These are phyloP conservation scores for Fusarium sterilihyphosum DNA, from an alignment of 2,329 filamentous ascomycete genomes.

Conservation along the genomic window DNA sequence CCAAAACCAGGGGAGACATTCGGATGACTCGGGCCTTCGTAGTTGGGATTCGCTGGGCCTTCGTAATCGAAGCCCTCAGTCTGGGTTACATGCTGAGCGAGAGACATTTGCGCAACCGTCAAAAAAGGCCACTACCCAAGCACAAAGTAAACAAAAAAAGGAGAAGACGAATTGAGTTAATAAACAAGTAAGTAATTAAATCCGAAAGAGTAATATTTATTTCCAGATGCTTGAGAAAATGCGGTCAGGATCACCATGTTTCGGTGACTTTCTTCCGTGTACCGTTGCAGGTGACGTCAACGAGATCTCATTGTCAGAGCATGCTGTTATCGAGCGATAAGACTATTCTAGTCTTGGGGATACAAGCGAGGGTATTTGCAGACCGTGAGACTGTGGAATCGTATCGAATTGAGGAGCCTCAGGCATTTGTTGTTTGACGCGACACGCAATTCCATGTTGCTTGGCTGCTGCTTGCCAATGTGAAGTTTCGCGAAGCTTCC, in stretches of 20 bases:
- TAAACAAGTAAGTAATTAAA: background rate
- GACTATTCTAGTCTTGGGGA: background rate
- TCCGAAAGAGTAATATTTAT: background rate
- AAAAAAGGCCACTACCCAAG: background rate
- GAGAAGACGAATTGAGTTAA: background rate
- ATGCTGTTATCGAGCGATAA: slow-evolving; percentile 4
- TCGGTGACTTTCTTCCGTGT: slow-evolving; percentile 9
- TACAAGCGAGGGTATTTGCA: slow-evolving; percentile 19
- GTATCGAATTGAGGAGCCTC: background rate
- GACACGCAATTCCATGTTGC: background rate
- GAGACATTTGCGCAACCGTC: slow-evolving; percentile 48
- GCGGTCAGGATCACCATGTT: slow-evolving; percentile 11
- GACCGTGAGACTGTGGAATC: background rate
- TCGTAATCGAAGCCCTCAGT: slow-evolving; percentile 54
- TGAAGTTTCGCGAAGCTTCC: slow-evolving; percentile 26
- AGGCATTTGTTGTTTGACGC: slow-evolving; percentile 8
- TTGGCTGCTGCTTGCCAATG: background rate
- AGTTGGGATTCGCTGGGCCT: slow-evolving; percentile 37
- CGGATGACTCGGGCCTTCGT: slow-evolving; percentile 9
- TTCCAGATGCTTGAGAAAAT: background rate
- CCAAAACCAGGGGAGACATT: background rate
- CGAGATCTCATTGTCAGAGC: background rate
- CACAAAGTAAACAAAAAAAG: background rate
- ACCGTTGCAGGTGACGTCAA: slow-evolving; percentile 30
- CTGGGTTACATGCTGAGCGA: slow-evolving; percentile 55